Conservation (phyloP, 768 basidiomycete genomes). For the Scleroderma citrinum region DNA sequence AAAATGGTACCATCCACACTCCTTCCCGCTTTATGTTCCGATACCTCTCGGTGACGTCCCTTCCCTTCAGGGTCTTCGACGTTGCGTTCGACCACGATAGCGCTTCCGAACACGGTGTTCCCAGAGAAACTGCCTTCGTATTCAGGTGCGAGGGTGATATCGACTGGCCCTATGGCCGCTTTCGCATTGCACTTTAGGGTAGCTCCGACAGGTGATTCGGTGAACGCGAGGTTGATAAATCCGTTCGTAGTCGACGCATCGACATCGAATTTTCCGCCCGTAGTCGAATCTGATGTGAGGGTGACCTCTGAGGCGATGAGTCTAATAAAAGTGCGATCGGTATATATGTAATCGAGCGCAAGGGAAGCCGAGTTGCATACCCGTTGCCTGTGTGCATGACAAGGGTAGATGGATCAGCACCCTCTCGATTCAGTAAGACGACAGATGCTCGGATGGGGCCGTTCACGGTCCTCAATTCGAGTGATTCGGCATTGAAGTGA, state of each 20-base stretch:
- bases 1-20: conserved; percentile 14
- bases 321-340: conserved; percentile 11
- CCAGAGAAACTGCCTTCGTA: conserved; percentile 40
- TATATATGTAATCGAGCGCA: not conserved
- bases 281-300: conserved; percentile 26
- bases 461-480: conserved; percentile 36
- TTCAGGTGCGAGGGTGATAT: not conserved
- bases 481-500: conserved; percentile 30
- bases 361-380: conserved; percentile 23
- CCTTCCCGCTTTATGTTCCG: conserved; percentile 2
- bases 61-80: conserved; percentile 31
- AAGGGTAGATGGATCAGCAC: conserved; percentile 23
- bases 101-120: conserved; percentile 17
- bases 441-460: conserved; percentile 35
- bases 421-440: conserved; percentile 26
- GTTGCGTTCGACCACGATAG: conserved; percentile 11
- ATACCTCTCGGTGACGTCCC: conserved; percentile 27
- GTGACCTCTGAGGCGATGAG: conserved; percentile 16
- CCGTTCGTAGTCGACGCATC: conserved; percentile 25
- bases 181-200: conserved; percentile 13
- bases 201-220: conserved; percentile 31
- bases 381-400: conserved; percentile 36
- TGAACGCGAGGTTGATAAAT: conserved; percentile 23
- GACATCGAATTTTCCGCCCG: conserved; percentile 31
- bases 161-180: not conserved